Conservation (phyloP, 1,284 basidiomycete genomes). For the Puccinia coronata region DNA sequence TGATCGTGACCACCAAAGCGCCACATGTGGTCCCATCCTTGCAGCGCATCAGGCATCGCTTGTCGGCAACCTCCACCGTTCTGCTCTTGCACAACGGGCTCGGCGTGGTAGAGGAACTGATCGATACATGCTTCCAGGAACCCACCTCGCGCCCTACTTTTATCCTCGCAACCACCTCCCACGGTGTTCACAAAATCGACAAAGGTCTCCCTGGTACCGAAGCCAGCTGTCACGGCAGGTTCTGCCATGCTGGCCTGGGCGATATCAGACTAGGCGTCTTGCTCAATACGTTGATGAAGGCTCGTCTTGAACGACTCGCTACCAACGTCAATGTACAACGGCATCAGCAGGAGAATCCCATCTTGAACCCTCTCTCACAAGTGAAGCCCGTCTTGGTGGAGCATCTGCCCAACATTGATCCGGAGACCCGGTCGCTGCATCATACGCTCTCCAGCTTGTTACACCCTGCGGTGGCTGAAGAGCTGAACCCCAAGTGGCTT, state of each 20-base stretch:
- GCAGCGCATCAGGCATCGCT: constrained; percentile 53
- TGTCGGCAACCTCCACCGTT: constrained; percentile 56
- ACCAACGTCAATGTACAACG: not conserved
- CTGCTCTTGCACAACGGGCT: constrained; percentile 59
- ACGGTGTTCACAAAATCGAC: constrained; percentile 55
- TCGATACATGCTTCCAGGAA: constrained; percentile 55
- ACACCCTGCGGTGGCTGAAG: constrained; percentile 60
- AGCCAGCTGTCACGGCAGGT: constrained; percentile 28
- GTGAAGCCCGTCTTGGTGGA: constrained; percentile 62
- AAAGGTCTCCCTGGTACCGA: not conserved
- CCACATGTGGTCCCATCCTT: constrained; percentile 55
- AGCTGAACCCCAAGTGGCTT: constrained; percentile 64
- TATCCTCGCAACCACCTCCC: constrained; percentile 57
- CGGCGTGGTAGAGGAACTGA: constrained; percentile 57
- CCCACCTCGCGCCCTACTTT: constrained; percentile 55
- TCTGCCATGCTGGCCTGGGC: constrained; percentile 76
- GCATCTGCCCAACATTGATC: constrained; percentile 62
- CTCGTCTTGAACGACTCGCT: constrained; percentile 22
- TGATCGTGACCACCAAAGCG: constrained; percentile 58
- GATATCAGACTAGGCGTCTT: constrained; percentile 75
- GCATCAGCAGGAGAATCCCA: constrained; percentile 51
- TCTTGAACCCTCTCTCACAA: constrained; percentile 53
- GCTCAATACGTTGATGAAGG: constrained; percentile 64
- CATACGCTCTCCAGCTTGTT: constrained; percentile 73
- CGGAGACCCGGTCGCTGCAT: constrained; percentile 64